Evolutionary conservation across 2,329 filamentous ascomycete genomes (phyloP).

Genomic region (Ploettnerulaceae sp.): DNA sequence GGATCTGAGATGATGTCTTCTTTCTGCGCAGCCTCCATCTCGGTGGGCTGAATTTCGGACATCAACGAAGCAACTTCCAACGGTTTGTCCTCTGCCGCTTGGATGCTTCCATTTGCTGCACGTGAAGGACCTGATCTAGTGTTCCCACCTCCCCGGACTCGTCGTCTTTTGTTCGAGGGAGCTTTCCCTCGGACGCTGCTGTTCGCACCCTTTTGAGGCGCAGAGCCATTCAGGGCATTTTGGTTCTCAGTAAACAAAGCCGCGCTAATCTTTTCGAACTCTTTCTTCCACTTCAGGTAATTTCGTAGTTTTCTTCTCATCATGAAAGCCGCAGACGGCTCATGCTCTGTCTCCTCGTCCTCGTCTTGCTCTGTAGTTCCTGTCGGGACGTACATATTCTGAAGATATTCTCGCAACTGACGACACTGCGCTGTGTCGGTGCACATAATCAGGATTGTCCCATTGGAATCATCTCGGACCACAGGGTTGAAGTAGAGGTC

Average conservation of each 20-base stretch:
- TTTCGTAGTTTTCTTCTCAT: constrained; percentile 82
- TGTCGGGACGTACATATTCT: constrained; percentile 77
- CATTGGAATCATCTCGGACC: constrained; percentile 76
- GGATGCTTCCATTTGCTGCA: constrained; percentile 67
- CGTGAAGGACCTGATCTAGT: constrained; percentile 54
- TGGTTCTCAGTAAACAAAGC: constrained; percentile 76
- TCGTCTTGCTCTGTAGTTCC: constrained; percentile 37
- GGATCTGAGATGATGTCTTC: constrained; percentile 72
- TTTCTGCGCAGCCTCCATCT: constrained; percentile 70
- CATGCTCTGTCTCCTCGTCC: constrained; percentile 48
- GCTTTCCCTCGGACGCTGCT: constrained; percentile 50
- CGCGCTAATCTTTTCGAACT: constrained; percentile 80
- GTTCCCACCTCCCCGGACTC: constrained; percentile 73
- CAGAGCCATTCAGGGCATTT: constrained; percentile 64
- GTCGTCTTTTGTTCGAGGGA: constrained; percentile 79
- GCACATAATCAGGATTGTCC: constrained; percentile 95
- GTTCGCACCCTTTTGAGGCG: constrained; percentile 45
- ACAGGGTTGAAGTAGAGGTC: constrained; percentile 80
- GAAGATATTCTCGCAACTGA: constrained; percentile 85
- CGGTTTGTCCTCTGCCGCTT: constrained; percentile 76
- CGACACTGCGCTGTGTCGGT: constrained; percentile 79
- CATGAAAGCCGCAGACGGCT: constrained; percentile 76
- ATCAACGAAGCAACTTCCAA: constrained; percentile 77
- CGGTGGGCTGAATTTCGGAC: constrained; percentile 76
- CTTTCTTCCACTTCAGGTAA: constrained; percentile 86